These are phyloP conservation scores for Cladosporium sp. DNA, from an alignment of 2,329 filamentous ascomycete species.

Conservation along the genomic window DNA sequence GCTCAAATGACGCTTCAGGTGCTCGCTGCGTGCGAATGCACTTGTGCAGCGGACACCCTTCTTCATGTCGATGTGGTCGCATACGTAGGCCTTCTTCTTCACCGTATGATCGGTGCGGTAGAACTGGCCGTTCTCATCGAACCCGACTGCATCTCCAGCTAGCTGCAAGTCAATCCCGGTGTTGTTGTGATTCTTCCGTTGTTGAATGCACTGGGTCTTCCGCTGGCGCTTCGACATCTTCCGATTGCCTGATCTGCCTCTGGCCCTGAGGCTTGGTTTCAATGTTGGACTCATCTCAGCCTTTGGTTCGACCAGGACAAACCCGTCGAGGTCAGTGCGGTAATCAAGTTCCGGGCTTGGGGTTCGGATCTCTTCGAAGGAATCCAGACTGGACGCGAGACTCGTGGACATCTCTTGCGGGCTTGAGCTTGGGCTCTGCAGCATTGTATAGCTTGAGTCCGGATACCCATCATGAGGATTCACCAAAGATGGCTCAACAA, in stretches of 20 bases:
- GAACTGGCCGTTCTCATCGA: neutral
- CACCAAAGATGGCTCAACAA: constrained; percentile 23
- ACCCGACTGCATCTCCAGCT: constrained; percentile 2
- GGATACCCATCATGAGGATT: neutral
- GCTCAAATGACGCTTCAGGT: constrained; percentile 26
- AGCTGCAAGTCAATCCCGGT: constrained; percentile 3
- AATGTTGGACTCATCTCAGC: constrained; percentile 1
- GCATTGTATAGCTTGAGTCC: no score
- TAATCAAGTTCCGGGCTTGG: constrained; percentile 14
- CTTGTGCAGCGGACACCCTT: constrained; percentile 16
- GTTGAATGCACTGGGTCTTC: constrained; percentile 10
- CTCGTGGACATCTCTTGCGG: constrained; percentile 3
- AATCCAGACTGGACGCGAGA: neutral
- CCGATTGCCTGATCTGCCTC: constrained; percentile 1
- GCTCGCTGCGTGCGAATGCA: constrained; percentile 26
- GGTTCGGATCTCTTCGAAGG: neutral
- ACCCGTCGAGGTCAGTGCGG: constrained; percentile 21
- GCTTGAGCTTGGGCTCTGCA: constrained; percentile 5
- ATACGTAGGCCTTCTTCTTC: constrained; percentile 18
- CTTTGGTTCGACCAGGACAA: constrained; percentile 18
- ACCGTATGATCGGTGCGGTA: neutral
- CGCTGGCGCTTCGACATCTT: constrained; percentile 13
- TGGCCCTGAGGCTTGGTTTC: neutral
- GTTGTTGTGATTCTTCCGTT: neutral
- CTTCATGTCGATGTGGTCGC: constrained; percentile 8